Base-by-base conservation (phyloP, 495 filamentous ascomycete genomes). In the Podospora comata region DNA sequence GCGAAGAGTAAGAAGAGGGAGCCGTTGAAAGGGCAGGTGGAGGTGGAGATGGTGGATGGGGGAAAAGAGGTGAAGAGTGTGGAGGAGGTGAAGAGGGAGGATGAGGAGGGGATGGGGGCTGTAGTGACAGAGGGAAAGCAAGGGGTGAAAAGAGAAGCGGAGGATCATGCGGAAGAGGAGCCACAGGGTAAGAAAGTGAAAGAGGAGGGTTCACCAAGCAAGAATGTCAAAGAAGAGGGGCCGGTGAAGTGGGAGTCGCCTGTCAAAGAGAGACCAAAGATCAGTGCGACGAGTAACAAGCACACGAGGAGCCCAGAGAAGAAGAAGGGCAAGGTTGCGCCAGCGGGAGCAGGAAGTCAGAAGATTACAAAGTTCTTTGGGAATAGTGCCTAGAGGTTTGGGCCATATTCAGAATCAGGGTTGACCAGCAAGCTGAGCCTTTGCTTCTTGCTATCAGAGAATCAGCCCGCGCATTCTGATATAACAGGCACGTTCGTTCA, bases 301-400 rank as follows among this genome's bases (percentile, higher is more conserved):
- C 6, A 4, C 4, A 11, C 18, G 9, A 77, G 71, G 67, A 77
- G 81, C 71, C 77, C 76, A 39, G 69, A 74, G 54, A 78, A 79
- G 74, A 66, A 68, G 18, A 88, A 91, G 71, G 62, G 76, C n/a
- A 48, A 48, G 15, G 39, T 48, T 48, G 39, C 39, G 7, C 39
- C 9, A 11, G 76, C 73, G 63, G 76, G 78, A 3, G 83, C 84
- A 61, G 88, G 90, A 11, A 91, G 85, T 63, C 89, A 90, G 77
- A 90, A 88, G 79, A 97, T 97, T 67, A 97, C 93, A 0, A 92
- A 84, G 64, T 97, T 96, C 75, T 95, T 96, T 79, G 85, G 81
- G 18, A 92, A 89, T 60, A 81, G 79, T 60, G 78, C 78, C 6
- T 82, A 62, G 30, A 44, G 18, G 16, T 62, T 56, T 15, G 30